Evolutionary conservation across 176 grass and related monocot genomes (phyloP), one percentile per base, ranked within the genome.

Genomic region (Hsuehochloa calcarea): DNA sequence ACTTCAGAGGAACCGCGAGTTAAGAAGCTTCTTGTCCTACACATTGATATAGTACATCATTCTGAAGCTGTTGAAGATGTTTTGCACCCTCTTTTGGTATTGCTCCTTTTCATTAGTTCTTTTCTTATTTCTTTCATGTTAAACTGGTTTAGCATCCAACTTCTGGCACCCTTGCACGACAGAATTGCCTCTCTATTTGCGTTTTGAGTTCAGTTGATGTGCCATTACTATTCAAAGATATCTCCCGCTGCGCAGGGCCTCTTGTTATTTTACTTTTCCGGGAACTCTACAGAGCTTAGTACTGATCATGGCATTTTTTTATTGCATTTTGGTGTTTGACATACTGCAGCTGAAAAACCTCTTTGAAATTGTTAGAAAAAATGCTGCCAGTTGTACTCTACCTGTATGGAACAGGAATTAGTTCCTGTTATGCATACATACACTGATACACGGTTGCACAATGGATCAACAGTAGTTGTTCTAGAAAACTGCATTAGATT

Each of bases 1-100:
- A 62, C 26, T 89, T 76, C 45, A 46, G 89, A 93, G 83, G 93
- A 90, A 68, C 49, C 80, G 10, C 85, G 68, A 10, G 60, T 89
- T 61, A 98, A 95, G 85, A 98, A 95, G 84, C 55, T 98, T 83
- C 83, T 95, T 43, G 77, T 89, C 39, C 96, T 95, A 62, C 93
- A 93, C 55, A 39, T 98, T 46, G 89, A 98, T 50, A 98, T 93
- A 38, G 54, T 94, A 9, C 85, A 85, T 39, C 61, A 89, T 20
- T 92, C 93, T 63, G 80, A 85, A 62, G 80, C 85, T 27, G 85
- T 93, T 51, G 78, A 82, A 85, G 92, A 84, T 87, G 91, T 92
- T 68, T 64, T 95, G 60, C 93, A 98, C 16, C 92, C 89, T 74
- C 83, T 93, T 84, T 22, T 98, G 93, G 93, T 98, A 87, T 78